Conservation (phyloP, 495 filamentous ascomycete genomes). For the Penicillium pancosmium region DNA sequence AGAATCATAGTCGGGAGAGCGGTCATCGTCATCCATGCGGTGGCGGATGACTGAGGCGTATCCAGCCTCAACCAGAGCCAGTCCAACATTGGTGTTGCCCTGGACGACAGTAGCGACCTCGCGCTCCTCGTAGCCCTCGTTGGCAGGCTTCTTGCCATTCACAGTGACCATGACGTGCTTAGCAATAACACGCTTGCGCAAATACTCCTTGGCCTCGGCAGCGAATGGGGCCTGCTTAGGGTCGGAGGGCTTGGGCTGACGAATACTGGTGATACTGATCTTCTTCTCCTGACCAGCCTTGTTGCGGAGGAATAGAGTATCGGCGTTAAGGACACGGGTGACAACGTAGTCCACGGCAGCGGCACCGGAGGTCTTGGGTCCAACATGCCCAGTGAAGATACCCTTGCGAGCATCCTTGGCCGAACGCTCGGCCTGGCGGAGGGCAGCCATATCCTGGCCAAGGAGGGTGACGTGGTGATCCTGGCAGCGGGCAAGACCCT, state of each 20-base stretch:
- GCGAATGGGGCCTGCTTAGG: conserved; percentile 82
- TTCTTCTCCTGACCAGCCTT: conserved; percentile 85
- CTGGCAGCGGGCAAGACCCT: conserved; percentile 86
- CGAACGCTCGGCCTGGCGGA: conserved; percentile 84
- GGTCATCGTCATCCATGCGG: conserved; percentile 86
- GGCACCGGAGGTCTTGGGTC: conserved; percentile 54
- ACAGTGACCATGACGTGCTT: conserved; percentile 88
- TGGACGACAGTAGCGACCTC: conserved; percentile 88
- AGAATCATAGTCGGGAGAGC: conserved; percentile 91
- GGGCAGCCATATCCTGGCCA: conserved; percentile 78
- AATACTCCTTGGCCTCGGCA: conserved; percentile 93
- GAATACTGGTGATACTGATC: conserved; percentile 87
- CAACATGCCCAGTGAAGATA: conserved; percentile 76
- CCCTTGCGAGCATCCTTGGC: conserved; percentile 75
- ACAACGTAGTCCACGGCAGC: conserved; percentile 78
- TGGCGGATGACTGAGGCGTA: conserved; percentile 93
- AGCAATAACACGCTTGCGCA: conserved; percentile 91
- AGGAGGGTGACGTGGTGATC: conserved; percentile 93
- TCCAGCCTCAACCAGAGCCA: conserved; percentile 85
- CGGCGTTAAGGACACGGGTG: conserved; percentile 81
- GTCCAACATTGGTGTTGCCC: conserved; percentile 83
- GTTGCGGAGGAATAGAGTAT: conserved; percentile 82
- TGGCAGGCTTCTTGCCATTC: conserved; percentile 89
- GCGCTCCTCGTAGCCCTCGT: conserved; percentile 88
- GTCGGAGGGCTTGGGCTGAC: conserved; percentile 84